These are phyloP conservation scores for Populus euphratica DNA, from an alignment of 345 rosid species.

Conservation along the genomic window DNA sequence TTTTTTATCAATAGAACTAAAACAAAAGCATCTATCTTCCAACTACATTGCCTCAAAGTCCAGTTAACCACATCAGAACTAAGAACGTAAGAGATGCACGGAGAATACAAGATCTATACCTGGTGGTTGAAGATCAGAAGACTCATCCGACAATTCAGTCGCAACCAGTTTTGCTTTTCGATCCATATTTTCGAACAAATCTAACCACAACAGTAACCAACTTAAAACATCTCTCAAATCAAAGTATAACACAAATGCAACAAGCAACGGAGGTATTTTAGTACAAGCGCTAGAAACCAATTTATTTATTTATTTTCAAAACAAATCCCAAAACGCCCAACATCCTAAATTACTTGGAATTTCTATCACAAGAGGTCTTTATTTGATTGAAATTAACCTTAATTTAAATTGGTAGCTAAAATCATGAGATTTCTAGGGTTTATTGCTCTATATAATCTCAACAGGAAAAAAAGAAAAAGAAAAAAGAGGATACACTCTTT, in stretches of 20 bases:
- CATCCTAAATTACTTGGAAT: too few relatives aligned
- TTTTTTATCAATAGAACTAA: too few relatives aligned
- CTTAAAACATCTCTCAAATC: constrained; percentile 2
- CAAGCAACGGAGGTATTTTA: too few relatives aligned
- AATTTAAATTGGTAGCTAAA: too few relatives aligned
- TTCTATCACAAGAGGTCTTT: too few relatives aligned
- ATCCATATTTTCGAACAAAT: constrained; percentile 93
- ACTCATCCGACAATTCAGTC: constrained; percentile 77
- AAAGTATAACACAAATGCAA: background rate
- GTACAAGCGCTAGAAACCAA: too few relatives aligned
- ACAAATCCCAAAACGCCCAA: too few relatives aligned
- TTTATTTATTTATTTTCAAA: too few relatives aligned
- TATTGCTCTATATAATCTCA: background rate
- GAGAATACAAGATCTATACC: constrained; percentile 39
- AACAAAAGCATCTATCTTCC: too few relatives aligned
- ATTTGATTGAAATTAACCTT: too few relatives aligned
- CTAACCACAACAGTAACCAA: constrained; percentile 34
- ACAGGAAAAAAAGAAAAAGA: background rate
- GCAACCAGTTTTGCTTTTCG: constrained; percentile 95
- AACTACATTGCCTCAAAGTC: background rate
- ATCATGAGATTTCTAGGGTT: too few relatives aligned
- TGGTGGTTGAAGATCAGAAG: constrained; percentile 48
- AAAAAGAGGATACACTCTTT: background rate
- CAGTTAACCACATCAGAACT: background rate
- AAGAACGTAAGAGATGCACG: background rate